A percentile compares a stretch with the other conserved stretches of the same genome.
Conservation (phyloP, 305 asterid genomes). For the Salvia sclarea region DNA sequence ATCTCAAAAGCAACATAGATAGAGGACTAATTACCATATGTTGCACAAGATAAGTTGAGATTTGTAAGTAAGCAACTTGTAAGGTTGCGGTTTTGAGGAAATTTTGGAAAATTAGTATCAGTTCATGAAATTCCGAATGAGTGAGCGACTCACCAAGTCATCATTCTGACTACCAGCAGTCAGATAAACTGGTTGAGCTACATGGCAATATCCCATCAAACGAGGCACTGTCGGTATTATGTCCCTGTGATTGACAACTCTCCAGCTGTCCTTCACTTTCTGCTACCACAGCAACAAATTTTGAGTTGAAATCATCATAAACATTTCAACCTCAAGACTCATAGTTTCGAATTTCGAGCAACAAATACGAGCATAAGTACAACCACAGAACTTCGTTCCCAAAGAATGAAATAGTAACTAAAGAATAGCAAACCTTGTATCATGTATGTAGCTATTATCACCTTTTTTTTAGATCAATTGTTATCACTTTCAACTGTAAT, state of each 20-base stretch:
- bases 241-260: constrained; percentile 95
- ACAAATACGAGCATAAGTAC: not conserved
- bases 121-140: constrained; percentile 10
- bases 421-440: not conserved
- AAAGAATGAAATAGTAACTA: constrained; percentile 1
- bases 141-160: constrained; percentile 45
- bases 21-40: not conserved
- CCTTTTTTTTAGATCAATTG: no score
- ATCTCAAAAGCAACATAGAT: not conserved
- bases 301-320: not conserved
- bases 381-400: not conserved
- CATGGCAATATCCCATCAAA: constrained; percentile 98
- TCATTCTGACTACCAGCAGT: constrained; percentile 58
- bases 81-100: not conserved
- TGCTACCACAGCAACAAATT: constrained; percentile 37
- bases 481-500: not conserved
- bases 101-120: not conserved
- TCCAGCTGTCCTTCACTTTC: constrained; percentile 95
- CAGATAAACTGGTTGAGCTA: constrained; percentile 93
- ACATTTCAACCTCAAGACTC: not conserved
- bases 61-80: not conserved
- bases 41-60: not conserved
- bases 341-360: not conserved
- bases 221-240: constrained; percentile 98
- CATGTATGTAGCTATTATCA: no score